Evolutionary conservation across 2,329 filamentous ascomycete species (phyloP), one percentile per base, ranked within the genome.

Genomic region (Alternaria arborescens): DNA sequence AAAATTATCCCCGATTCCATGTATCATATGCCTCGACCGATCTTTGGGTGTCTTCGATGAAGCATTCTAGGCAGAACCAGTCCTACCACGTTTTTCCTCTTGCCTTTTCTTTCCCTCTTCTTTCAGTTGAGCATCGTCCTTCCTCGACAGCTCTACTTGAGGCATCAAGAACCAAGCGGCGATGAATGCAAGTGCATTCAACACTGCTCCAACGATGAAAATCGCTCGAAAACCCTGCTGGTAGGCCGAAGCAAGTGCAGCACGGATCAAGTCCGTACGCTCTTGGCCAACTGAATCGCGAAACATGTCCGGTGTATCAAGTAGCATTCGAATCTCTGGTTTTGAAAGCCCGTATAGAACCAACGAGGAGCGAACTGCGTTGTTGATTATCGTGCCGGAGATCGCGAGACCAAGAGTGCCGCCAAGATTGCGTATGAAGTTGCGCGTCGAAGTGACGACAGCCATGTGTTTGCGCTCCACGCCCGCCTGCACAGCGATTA

Each of bases 371-470:
- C 58, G 52, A 16, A 70, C 42, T 1, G 65, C 61, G n/a, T 69
- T 70, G 42, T 70, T 70, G 61, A 83, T 78, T 5, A 71, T 58
- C 2, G 69, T 68, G 5, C 67, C 69, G 30, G 64, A 64, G n/a
- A 89, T 77, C 0, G 86, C 87, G 0, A 90, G 80, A 0, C 87
- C 87, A 14, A 84, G 80, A 0, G 87, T 81, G 20, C 87, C 88
- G 5, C 88, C 88, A 3, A 87, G 78, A 46, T 84, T 85, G 14
- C 88, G 84, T 62, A 89, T 81, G 71, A 90, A 89, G 65, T 90
- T 90, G 1, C 88, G 82, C 54, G 85, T 83, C 2, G 85, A 86
- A 32, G 88, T 89, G 14, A 89, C 84, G 1, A 90, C 84, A 0
- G 88, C 88, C 42, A 88, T 82, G 42, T 89, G 83, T 0, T 83